These are phyloP conservation scores for Nowakowskiella sp. DNA, from an alignment of 192 early-diverging fungal species.

Conservation along the genomic window DNA sequence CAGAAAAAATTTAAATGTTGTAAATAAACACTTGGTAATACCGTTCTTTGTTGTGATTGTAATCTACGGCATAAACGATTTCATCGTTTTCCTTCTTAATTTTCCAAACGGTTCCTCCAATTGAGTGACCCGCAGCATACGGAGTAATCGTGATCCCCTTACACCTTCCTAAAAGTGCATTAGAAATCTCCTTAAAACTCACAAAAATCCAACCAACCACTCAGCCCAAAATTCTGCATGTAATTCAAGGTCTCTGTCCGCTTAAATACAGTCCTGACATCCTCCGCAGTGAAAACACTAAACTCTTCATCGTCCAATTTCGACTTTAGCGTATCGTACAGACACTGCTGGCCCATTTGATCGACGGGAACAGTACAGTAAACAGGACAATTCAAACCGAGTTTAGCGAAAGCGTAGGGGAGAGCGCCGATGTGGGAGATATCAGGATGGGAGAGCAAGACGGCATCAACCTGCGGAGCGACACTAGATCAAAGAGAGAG, in stretches of 20 bases:
- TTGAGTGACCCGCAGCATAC: slow-evolving; percentile 83
- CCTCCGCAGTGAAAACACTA: slow-evolving; percentile 61
- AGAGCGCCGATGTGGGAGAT: slow-evolving; percentile 80
- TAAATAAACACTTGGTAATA: slow-evolving; percentile 24
- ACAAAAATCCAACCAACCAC: slow-evolving; percentile 27
- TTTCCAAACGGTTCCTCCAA: slow-evolving; percentile 96
- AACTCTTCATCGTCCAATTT: slow-evolving; percentile 64
- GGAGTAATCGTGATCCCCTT: slow-evolving; percentile 83
- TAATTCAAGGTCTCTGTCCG: slow-evolving; percentile 73
- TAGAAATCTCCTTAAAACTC: slow-evolving; percentile 8
- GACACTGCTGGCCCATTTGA: slow-evolving; percentile 78
- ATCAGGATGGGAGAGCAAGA: slow-evolving; percentile 85
- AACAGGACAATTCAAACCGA: slow-evolving; percentile 76
- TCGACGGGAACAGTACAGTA: slow-evolving; percentile 89
- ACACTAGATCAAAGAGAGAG: slow-evolving; percentile 41
- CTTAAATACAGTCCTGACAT: slow-evolving; percentile 81
- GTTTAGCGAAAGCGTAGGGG: slow-evolving; percentile 64
- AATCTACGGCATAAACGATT: slow-evolving; percentile 93
- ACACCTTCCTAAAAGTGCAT: slow-evolving; percentile 51
- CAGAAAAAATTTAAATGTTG: slow-evolving; percentile 10
- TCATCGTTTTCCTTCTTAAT: slow-evolving; percentile 90
- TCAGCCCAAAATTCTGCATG: slow-evolving; percentile 70
- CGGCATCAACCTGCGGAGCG: slow-evolving; percentile 80
- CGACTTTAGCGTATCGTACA: slow-evolving; percentile 74
- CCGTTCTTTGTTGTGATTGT: slow-evolving; percentile 86